A percentile compares a stretch with the other conserved stretches of the same genome.
Conservation (phyloP, 176 grass and related monocot genomes). For the Sorghum bicolor region Sorghum_bicolor_NCBIv3 NC_012871.2:3175001-3175500, state of each 20-base stretch:
- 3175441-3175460: not conserved
- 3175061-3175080: not conserved
- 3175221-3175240: conserved; percentile 89
- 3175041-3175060: not conserved
- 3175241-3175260: not conserved
- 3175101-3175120: conserved; percentile 8
- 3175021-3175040: not conserved
- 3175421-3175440: not conserved
- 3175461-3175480: not conserved
- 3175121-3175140: not conserved
- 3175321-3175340: conserved; percentile 19
- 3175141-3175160: conserved; percentile 14
- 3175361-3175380: conserved; percentile 8
- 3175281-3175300: conserved; percentile 7
- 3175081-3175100: not conserved
- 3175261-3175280: not conserved
- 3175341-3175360: not conserved
- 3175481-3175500: not conserved
- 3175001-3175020: not conserved
- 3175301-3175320: not conserved
- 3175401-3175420: not conserved
- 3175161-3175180: conserved; percentile 75
- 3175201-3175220: conserved; percentile 99
- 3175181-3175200: conserved; percentile 91
- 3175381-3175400: not conserved